Conservation (phyloP, 2,329 filamentous ascomycete species). For the Leptographium wingfieldii region DNA sequence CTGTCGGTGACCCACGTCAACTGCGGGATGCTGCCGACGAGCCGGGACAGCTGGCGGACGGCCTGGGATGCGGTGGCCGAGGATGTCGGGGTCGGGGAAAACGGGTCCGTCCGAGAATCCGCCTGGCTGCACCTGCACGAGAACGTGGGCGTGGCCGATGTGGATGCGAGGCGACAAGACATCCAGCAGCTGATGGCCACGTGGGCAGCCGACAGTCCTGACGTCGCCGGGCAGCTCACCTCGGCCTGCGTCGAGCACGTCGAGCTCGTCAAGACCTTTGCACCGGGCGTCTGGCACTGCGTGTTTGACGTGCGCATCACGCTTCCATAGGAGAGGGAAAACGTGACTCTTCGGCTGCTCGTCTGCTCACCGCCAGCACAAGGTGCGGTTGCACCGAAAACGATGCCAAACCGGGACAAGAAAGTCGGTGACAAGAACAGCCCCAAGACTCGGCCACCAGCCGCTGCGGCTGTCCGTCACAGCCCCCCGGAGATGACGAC, state of each 20-base stretch:
- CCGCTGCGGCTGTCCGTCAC: neutral
- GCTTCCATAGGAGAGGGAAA: neutral
- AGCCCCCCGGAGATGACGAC: neutral
- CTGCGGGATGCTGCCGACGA: slow-evolving; percentile 48
- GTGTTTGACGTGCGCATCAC: slow-evolving; percentile 49
- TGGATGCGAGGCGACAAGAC: slow-evolving; percentile 31
- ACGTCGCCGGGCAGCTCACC: neutral
- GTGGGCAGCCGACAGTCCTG: slow-evolving; percentile 16
- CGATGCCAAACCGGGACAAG: too few species aligned
- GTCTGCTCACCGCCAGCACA: neutral
- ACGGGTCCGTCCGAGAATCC: slow-evolving; percentile 5
- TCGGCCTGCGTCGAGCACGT: slow-evolving; percentile 36
- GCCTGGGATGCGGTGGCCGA: slow-evolving; percentile 26
- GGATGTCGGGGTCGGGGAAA: slow-evolving; percentile 16
- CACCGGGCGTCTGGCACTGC: slow-evolving; percentile 56
- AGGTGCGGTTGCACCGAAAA: neutral
- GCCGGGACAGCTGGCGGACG: slow-evolving; percentile 38
- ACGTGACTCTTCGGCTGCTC: neutral
- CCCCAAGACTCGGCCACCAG: neutral
- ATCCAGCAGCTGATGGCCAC: slow-evolving; percentile 33
- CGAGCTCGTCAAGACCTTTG: slow-evolving; percentile 57
- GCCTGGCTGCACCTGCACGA: slow-evolving; percentile 54
- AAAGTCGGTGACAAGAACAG: neutral
- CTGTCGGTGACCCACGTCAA: slow-evolving; percentile 46
- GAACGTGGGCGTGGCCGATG: slow-evolving; percentile 45